Conservation (phyloP, 2,329 filamentous ascomycete genomes). For the Nemania sp. region DNA sequence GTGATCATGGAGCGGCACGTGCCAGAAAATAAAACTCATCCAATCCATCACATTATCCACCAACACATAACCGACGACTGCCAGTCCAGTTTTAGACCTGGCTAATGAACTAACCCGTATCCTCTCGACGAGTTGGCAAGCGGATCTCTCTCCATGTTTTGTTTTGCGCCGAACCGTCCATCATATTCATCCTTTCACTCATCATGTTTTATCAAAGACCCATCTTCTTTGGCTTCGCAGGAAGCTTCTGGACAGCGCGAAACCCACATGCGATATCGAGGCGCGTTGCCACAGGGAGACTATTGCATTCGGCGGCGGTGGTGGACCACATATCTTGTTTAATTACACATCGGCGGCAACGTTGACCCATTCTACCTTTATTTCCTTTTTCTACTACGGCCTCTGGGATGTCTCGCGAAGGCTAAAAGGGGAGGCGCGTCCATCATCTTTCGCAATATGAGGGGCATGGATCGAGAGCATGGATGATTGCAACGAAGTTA, state of each 20-base stretch:
- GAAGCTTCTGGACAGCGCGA: slow-evolving; percentile 31
- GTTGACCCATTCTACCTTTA: slow-evolving; percentile 36
- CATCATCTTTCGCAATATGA: slow-evolving; percentile 25
- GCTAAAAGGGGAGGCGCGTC: slow-evolving; percentile 28
- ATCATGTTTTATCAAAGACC: slow-evolving; percentile 31
- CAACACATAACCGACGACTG: slow-evolving; percentile 33
- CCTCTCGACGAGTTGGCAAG: slow-evolving; percentile 33
- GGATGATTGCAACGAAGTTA: slow-evolving; percentile 32
- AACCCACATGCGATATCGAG: slow-evolving; percentile 30
- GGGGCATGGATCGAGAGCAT: slow-evolving; percentile 22
- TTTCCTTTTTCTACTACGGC: slow-evolving; percentile 37
- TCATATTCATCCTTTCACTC: slow-evolving; percentile 29
- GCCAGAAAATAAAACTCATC: slow-evolving; percentile 18
- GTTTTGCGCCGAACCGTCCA: slow-evolving; percentile 35
- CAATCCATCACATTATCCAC: slow-evolving; percentile 31
- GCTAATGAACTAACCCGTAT: slow-evolving; percentile 40
- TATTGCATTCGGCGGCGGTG: slow-evolving; percentile 42
- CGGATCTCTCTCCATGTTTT: slow-evolving; percentile 37
- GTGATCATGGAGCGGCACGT: slow-evolving; percentile 1
- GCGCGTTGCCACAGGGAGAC: slow-evolving; percentile 29
- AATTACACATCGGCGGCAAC: slow-evolving; percentile 49
- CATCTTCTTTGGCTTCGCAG: slow-evolving; percentile 26
- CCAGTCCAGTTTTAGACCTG: slow-evolving; percentile 40
- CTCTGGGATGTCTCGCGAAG: slow-evolving; percentile 31
- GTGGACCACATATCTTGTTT: slow-evolving; percentile 56